Percentiles rank a stretch among this genome's conserved stretches.
phyloP scores from a whole-genome alignment of 2,329 filamentous ascomycete genomes.

The Sporothrix globosa region DNA sequence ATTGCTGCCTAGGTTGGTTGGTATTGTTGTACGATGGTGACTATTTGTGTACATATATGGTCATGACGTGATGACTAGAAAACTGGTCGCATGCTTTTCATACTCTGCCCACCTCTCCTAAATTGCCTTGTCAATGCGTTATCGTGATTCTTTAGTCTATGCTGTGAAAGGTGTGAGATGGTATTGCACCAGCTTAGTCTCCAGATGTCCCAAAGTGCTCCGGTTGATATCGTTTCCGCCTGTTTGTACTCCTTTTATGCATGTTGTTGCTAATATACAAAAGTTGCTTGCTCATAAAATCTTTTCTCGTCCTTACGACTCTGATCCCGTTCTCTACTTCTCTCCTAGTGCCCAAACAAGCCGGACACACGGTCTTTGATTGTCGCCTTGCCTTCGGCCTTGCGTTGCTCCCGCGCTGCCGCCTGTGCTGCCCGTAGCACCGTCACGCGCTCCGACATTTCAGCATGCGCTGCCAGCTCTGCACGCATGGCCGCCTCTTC shows the following conservation, averaged over 20 bases:
- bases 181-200: neutral
- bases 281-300: conserved; percentile 11
- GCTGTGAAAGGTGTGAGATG: neutral
- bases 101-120: neutral
- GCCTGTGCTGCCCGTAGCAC: conserved; percentile 60
- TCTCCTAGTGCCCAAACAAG: conserved; percentile 37
- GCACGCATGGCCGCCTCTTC: conserved; percentile 67
- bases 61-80: conserved; percentile 4
- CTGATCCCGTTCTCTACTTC: neutral
- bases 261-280: conserved; percentile 31
- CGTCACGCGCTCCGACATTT: conserved; percentile 61
- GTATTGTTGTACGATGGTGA: neutral
- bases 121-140: neutral
- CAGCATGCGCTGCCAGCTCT: conserved; percentile 63
- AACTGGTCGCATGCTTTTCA: neutral
- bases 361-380: conserved; percentile 48
- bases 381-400: conserved; percentile 58
- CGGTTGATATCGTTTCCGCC: neutral
- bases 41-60: neutral
- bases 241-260: conserved; percentile 7
- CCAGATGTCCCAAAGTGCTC: neutral
- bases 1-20: neutral
- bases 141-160: neutral
- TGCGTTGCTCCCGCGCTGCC: conserved; percentile 57
- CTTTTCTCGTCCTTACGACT: neutral